Percentiles rank a stretch among this genome's conserved stretches.
These are phyloP conservation scores for Sporothrix curviconia DNA, from an alignment of 2,329 filamentous ascomycete genomes.

Conservation along the genomic window DNA sequence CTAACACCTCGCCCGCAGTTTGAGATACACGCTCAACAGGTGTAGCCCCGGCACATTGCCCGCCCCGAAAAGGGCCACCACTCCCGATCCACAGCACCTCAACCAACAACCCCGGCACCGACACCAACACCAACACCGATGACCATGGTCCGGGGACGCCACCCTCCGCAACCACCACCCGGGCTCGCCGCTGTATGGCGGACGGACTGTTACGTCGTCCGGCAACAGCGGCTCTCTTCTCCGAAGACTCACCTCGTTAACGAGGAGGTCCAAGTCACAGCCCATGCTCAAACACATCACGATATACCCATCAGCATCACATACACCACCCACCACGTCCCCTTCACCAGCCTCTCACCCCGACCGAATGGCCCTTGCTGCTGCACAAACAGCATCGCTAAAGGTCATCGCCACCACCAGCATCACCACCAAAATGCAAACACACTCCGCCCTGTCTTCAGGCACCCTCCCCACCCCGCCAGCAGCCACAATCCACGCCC, in stretches of 20 bases:
- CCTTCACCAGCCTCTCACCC: neutral
- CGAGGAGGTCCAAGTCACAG: conserved; percentile 2
- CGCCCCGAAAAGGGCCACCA: neutral
- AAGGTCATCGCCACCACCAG: conserved; percentile 1
- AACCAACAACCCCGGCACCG: neutral
- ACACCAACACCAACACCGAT: neutral
- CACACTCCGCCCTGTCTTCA: neutral
- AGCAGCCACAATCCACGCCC: neutral
- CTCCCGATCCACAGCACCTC: neutral
- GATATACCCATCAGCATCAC: neutral
- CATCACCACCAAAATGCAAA: neutral
- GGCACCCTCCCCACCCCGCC: neutral
- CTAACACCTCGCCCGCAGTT: neutral
- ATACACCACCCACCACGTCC: neutral
- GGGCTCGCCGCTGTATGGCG: conserved; percentile 3
- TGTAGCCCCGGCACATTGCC: neutral
- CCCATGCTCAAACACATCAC: neutral
- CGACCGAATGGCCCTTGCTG: conserved; percentile 6
- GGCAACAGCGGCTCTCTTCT: conserved; percentile 11
- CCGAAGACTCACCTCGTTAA: conserved; percentile 8
- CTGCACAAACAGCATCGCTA: conserved; percentile 7
- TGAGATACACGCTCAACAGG: neutral
- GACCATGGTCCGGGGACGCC: neutral
- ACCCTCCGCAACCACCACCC: neutral
- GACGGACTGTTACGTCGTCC: conserved; percentile 5